phyloP scores from a whole-genome alignment of 192 early-diverging fungal genomes.

The Radiomyces spectabilis region DNA sequence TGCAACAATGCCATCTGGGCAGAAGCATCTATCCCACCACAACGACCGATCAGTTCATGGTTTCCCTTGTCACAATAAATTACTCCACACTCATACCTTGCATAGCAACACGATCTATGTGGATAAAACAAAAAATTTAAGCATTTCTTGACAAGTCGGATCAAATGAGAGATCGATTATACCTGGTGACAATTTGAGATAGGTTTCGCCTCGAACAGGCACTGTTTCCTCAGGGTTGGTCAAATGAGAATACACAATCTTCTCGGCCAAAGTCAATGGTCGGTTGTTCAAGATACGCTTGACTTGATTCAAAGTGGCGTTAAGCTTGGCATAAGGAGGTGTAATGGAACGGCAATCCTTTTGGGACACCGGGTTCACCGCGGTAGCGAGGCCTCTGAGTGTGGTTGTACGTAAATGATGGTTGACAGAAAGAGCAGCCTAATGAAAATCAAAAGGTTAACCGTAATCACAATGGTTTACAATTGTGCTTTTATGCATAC shows the following conservation, averaged over 20 bases:
- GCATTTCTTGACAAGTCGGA: not conserved
- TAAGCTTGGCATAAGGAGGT: conserved; percentile 45
- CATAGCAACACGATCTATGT: conserved; percentile 93
- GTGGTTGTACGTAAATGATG: too few species aligned
- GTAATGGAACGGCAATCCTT: conserved; percentile 40
- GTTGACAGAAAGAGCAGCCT: too few species aligned
- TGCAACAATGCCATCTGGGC: conserved; percentile 95
- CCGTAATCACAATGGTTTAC: too few species aligned
- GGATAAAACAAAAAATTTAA: not conserved
- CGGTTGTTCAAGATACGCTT: conserved; percentile 39
- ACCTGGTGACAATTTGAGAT: conserved; percentile 88
- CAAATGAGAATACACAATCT: conserved; percentile 92
- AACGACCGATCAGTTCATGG: not conserved
- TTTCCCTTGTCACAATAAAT: too few species aligned
- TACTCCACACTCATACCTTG: conserved; percentile 45
- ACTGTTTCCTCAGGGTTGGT: conserved; percentile 54
- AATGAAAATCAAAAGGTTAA: too few species aligned
- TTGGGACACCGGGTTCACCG: conserved; percentile 22
- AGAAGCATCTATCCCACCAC: conserved; percentile 54
- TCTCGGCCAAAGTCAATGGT: conserved; percentile 88
- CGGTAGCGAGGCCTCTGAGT: conserved; percentile 19
- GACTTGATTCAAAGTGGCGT: conserved; percentile 38
- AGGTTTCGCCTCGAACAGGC: conserved; percentile 75
- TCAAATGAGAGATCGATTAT: conserved; percentile 2
- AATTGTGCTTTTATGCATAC: too few species aligned